Evolutionary conservation across 2,329 filamentous ascomycete species (phyloP).

Genomic region (Pestalotiopsis sp.): DNA sequence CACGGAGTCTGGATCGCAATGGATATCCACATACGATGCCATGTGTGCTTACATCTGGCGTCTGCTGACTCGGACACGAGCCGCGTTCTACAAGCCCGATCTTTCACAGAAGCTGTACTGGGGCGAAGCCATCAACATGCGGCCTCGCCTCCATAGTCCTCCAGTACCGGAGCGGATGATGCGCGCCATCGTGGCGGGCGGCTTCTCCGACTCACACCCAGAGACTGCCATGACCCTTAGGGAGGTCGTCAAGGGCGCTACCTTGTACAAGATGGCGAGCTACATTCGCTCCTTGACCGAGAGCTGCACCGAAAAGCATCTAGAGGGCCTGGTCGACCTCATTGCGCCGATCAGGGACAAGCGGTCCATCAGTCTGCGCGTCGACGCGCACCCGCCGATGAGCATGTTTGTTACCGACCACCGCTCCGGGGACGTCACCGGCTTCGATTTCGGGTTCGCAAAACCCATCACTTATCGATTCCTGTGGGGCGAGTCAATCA

Average conservation of each 20-base stretch:
- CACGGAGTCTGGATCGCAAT: neutral
- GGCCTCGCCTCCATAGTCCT: constrained; percentile 34
- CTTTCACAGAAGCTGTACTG: neutral
- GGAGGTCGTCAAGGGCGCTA: neutral
- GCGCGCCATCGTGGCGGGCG: constrained; percentile 36
- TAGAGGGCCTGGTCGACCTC: neutral
- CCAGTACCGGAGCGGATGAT: constrained; percentile 35
- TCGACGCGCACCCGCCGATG: constrained; percentile 2
- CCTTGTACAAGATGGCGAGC: constrained; percentile 16
- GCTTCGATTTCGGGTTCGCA: constrained; percentile 23
- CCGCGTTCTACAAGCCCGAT: neutral
- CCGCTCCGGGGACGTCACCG: constrained; percentile 10
- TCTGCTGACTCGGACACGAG: constrained; percentile 28
- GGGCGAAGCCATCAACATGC: neutral
- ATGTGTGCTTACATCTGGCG: constrained; percentile 36
- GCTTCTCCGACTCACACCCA: constrained; percentile 18
- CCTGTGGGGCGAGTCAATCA: constrained; percentile 17
- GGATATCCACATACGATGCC: constrained; percentile 9
- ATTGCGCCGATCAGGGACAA: neutral
- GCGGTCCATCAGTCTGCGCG: neutral
- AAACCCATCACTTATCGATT: constrained; percentile 20
- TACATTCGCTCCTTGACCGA: constrained; percentile 3
- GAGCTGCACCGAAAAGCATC: constrained; percentile 6
- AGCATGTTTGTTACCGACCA: constrained; percentile 2
- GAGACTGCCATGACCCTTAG: neutral